Evolutionary conservation across 176 grass and related monocot genomes (phyloP), one percentile per base, ranked within the genome.

Genomic region (Ensete glaucum): DNA sequence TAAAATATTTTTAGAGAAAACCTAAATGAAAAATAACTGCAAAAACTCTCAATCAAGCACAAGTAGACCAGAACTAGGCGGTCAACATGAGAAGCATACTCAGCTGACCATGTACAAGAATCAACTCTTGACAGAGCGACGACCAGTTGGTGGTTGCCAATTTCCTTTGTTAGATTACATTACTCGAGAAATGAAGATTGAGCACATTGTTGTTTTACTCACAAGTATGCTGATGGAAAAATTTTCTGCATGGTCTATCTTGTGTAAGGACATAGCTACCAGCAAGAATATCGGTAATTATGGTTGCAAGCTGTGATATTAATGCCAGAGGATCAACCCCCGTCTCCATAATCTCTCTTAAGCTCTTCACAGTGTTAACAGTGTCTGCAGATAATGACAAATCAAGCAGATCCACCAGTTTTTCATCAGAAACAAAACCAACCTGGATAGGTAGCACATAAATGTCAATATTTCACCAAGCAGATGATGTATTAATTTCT

Each of bases 201-300:
- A 25, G 66, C 9, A 53, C 29, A 79, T 69, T 53, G 14, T 1
- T n/a, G 1, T 59, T 74, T 65, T 76, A 73, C 92, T 91, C 82
- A 96, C 92, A 74, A 24, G 84, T 82, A 53, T 54, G 75, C 74
- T 62, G 82, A 66, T 78, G 83, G 77, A 96, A 96, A 79, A 96
- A 96, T 72, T 88, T 91, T 75, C 86, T 86, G 6, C 62, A 78
- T 64, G 70, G 71, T 73, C 83, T 88, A 72, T 89, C 88, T 81
- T 19, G 76, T 83, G 88, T 85, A 59, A 96, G 91, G 50, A 62
- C 80, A 84, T 96, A 92, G 5, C 53, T 85, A 78, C 93, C 93
- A 83, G 90, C 90, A 79, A 97, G 87, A 81, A 93, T 92, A 82
- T 97, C 93, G 34, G 87, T 97, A 27, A 97, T 93, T 85, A 93